Evolutionary conservation across 352 stramenopile species (phyloP).

Genomic region (Phytophthora constricta): DNA sequence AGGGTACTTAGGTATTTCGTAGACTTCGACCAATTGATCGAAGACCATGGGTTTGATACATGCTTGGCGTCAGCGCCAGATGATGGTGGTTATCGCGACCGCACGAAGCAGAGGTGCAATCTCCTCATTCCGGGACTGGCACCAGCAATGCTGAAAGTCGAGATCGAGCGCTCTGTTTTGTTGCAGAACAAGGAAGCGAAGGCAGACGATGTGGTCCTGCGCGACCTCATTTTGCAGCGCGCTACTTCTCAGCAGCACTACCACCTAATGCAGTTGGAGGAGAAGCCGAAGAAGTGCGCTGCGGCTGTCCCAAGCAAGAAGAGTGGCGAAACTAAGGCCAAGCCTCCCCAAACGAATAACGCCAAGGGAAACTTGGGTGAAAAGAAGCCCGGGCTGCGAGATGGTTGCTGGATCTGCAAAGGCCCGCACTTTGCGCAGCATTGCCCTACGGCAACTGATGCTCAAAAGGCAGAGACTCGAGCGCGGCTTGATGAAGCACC

Average conservation of each 20-base stretch:
- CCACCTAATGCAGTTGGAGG: not conserved
- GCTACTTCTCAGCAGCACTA: constrained; percentile 15
- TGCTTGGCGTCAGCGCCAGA: constrained; percentile 9
- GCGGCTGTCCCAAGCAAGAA: constrained; percentile 3
- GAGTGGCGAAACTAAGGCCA: no score
- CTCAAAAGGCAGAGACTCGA: not conserved
- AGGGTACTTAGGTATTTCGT: constrained; percentile 21
- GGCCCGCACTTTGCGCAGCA: constrained; percentile 9
- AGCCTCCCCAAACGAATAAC: no score
- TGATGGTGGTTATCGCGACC: constrained; percentile 7
- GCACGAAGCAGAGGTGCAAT: constrained; percentile 20
- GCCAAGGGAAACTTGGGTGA: no score
- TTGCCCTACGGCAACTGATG: constrained; percentile 14
- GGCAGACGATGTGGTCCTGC: constrained; percentile 10
- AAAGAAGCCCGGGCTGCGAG: constrained; percentile 1
- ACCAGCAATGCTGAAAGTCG: constrained; percentile 11
- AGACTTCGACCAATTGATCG: constrained; percentile 19
- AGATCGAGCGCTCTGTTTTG: constrained; percentile 8
- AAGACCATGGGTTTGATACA: constrained; percentile 21
- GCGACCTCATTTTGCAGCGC: constrained; percentile 10
- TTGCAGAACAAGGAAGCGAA: constrained; percentile 10
- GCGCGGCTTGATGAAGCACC: not conserved
- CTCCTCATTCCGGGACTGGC: constrained; percentile 6
- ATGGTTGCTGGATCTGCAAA: constrained; percentile 14
- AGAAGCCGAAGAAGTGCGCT: not conserved